Conservation (phyloP, 106 monocot genomes). For the Xerophyta viscosa region DNA sequence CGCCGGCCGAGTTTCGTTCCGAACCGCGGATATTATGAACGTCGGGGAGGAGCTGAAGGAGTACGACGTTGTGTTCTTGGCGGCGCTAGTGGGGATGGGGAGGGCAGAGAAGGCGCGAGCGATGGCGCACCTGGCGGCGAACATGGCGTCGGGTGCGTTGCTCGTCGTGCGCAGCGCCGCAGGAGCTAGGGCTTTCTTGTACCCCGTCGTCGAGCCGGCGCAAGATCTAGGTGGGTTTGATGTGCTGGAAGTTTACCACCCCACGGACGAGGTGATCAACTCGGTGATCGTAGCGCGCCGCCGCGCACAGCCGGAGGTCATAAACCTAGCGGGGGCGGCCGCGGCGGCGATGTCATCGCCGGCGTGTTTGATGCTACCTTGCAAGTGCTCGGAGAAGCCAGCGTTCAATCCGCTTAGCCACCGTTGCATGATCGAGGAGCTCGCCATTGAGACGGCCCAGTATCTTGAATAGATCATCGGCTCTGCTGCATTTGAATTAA, state of each 20-base stretch:
- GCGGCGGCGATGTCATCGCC: constrained; percentile 1
- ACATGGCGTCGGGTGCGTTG: constrained; percentile 61
- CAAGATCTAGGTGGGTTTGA: constrained; percentile 50
- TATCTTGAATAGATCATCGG: no score
- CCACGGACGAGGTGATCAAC: constrained; percentile 72
- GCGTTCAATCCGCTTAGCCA: constrained; percentile 7
- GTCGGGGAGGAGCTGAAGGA: not conserved
- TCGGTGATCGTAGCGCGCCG: constrained; percentile 71
- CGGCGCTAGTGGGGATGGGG: constrained; percentile 7
- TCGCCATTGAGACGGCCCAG: constrained; percentile 6
- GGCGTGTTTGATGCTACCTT: constrained; percentile 13
- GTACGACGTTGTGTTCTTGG: constrained; percentile 6
- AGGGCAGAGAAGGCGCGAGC: constrained; percentile 17
- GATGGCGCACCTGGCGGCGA: constrained; percentile 43
- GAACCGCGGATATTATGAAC: not conserved
- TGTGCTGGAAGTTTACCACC: constrained; percentile 59
- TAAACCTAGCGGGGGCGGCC: not conserved
- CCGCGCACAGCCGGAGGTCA: not conserved
- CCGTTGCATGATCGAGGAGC: constrained; percentile 9
- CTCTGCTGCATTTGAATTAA: no score
- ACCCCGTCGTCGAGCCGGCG: constrained; percentile 53
- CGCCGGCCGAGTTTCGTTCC: not conserved
- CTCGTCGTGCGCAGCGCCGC: constrained; percentile 76
- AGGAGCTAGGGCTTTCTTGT: constrained; percentile 71
- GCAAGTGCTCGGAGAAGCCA: constrained; percentile 44